Base-by-base conservation (phyloP, 257 asterid genomes). In the Oldenlandia corymbosa region DNA sequence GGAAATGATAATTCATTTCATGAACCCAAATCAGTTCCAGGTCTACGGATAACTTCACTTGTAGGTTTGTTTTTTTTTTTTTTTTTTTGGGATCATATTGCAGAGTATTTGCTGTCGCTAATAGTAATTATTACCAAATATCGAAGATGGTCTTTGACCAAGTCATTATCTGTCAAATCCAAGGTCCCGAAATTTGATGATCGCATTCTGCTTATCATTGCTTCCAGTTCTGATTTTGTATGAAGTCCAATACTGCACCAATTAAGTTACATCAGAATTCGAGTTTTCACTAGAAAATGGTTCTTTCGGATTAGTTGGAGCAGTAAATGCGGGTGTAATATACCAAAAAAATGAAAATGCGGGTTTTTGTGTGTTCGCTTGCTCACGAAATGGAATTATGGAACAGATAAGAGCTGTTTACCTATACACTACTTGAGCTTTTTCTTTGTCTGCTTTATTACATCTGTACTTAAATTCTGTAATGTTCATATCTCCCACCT, bases 121-220 rank as follows among this genome's bases (percentile, higher is more conserved):
- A 24, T 63, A 60, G 11, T 30, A 48, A 41, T 12, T n/a, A 78
- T 66, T 81, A 89, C 97, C 97, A 88, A 69, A 76, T 92, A 96
- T 41, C 97, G 86, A 72, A 89, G 83, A 74, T 89, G 95, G 79
- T 89, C 97, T 79, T 89, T 87, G 81, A 87, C 95, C 83, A 89
- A 76, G 82, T 89, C 95, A 77, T 89, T 87, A 67, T 84, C 75
- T 31, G 97, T 83, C 48, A 87, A 89, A 76, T 89, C 78, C 60
- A 83, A 70, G 74, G 97, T 89, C 45, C 66, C 73, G 50, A 87
- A 80, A 69, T 82, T 75, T 62, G 81, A 78, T 50, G 82, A 74
- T 70, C 73, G 51, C 89, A 92, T 67, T 48, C 84, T 84, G 51
- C 66, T 75, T 74, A 85, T 36, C 97, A 88, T 80, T 23, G 74